Percentiles rank a stretch among this genome's conserved stretches.
Evolutionary conservation across 2,329 filamentous ascomycete species (phyloP).

Genomic region (Bisporella sp.): DNA sequence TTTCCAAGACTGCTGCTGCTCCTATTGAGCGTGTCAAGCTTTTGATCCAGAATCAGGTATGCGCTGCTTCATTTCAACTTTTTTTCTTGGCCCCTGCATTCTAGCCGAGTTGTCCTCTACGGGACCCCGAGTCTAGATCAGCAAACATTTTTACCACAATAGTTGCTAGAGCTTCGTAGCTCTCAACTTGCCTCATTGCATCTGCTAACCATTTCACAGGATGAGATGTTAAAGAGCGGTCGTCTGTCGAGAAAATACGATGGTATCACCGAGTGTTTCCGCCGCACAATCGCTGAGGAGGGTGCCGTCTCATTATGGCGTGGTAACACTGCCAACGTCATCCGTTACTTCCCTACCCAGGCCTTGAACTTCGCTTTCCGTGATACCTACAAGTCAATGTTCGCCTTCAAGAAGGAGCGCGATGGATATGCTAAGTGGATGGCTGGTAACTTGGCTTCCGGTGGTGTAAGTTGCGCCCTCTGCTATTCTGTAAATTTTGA

Average conservation of each 20-base stretch:
- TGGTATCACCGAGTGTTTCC: conserved; percentile 94
- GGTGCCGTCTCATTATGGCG: conserved; percentile 95
- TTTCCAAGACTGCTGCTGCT: conserved; percentile 99
- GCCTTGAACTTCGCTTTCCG: conserved; percentile 99
- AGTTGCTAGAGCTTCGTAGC: no score
- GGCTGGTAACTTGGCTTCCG: conserved; percentile 98
- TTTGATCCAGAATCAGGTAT: conserved; percentile 99
- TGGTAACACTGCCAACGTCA: conserved; percentile 99
- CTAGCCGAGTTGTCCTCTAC: neutral
- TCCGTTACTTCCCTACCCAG: conserved; percentile 99
- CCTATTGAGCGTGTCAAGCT: conserved; percentile 99
- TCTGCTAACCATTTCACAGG: conserved; percentile 44
- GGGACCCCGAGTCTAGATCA: no score
- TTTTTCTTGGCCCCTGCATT: neutral
- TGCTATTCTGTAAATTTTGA: neutral
- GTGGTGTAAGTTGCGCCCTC: conserved; percentile 74
- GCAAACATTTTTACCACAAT: no score
- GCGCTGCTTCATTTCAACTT: conserved; percentile 31
- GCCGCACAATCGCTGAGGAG: conserved; percentile 81
- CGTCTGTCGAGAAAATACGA: conserved; percentile 97
- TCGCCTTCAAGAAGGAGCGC: conserved; percentile 99
- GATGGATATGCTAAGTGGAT: conserved; percentile 99
- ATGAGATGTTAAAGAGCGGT: conserved; percentile 99
- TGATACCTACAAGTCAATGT: conserved; percentile 99
- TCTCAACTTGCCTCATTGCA: no score